Evolutionary conservation across 1,284 basidiomycete species (phyloP), one percentile per base, ranked within the genome.

Genomic region (Cutaneotrichosporon spelunceum): DNA sequence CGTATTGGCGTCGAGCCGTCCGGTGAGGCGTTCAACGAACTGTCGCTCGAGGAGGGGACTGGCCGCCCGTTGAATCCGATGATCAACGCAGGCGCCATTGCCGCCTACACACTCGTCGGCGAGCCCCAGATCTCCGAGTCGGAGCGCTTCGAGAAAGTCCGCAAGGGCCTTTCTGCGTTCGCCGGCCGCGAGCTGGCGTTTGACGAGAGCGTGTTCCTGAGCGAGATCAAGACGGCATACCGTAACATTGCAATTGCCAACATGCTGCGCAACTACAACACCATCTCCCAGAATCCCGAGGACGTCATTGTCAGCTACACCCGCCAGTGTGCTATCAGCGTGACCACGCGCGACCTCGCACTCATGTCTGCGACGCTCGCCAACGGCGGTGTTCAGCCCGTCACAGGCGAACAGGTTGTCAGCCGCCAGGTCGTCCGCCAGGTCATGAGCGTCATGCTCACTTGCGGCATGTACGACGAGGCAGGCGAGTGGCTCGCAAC

Each of bases 81-180:
- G 56, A 66, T 66, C 61, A 66, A 66, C 61, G 64, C 64, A 29
- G 64, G 64, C 47, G 64, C 64, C 7, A 61, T 66, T 26, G 42
- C 57, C 27, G 47, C 57, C n/a, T 59, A 66, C 39, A 58, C 61
- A 1, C 59, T 63, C 23, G 44, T 66, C 5, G 61, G 61, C 13
- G 33, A 44, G 3, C 8, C 14, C 7, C 57, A 47, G 24, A 27
- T 44, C 9, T n/a, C 34, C 2, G 24, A 42, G 27, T 53, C 53
- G 8, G 53, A 61, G 45, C 59, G 64, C 24, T 59, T 61, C 45
- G 61, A 66, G 30, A 24, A 10, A 7, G 61, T 66, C 57, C 64
- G 57, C 45, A 26, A 47, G 23, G 64, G 61, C 11, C 59, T 66
- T 24, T 24, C 19, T 9, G 55, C 48, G 1, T 66, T 61, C 49